Conservation (phyloP, 1,284 basidiomycete genomes). For the Ustilago tritici region DNA sequence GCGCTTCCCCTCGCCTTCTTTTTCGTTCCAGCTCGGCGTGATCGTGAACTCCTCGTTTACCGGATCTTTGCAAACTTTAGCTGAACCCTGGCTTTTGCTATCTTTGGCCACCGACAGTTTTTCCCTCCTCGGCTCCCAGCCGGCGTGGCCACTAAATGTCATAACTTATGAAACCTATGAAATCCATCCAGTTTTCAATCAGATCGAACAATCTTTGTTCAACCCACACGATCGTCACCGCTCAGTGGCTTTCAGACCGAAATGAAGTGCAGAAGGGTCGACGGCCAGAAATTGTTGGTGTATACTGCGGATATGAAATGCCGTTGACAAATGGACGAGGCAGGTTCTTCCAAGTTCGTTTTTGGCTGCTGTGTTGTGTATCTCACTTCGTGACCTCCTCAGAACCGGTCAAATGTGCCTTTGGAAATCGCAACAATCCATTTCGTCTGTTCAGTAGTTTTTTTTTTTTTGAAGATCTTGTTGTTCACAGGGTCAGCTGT, state of each 20-base stretch:
- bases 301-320: conserved; percentile 16
- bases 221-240: background rate
- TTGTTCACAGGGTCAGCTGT: too few relatives aligned
- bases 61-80: conserved; percentile 12
- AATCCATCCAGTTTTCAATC: background rate
- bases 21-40: background rate
- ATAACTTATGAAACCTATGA: background rate
- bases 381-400: background rate
- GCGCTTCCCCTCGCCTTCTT: background rate
- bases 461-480: too few relatives aligned
- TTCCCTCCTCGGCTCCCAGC: background rate
- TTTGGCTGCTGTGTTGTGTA: conserved; percentile 4
- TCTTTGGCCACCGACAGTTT: conserved; percentile 3
- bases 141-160: background rate
- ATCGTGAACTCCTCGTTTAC: background rate
- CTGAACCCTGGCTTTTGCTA: conserved; percentile 8
- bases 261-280: background rate
- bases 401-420: background rate
- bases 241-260: background rate
- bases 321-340: conserved; percentile 34
- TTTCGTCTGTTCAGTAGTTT: too few relatives aligned
- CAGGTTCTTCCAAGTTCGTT: conserved; percentile 17
- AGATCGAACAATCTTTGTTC: background rate
- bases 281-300: background rate
- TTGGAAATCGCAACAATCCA: too few relatives aligned